phyloP scores from a whole-genome alignment of 78 protist species.

The Guillardia theta region DNA sequence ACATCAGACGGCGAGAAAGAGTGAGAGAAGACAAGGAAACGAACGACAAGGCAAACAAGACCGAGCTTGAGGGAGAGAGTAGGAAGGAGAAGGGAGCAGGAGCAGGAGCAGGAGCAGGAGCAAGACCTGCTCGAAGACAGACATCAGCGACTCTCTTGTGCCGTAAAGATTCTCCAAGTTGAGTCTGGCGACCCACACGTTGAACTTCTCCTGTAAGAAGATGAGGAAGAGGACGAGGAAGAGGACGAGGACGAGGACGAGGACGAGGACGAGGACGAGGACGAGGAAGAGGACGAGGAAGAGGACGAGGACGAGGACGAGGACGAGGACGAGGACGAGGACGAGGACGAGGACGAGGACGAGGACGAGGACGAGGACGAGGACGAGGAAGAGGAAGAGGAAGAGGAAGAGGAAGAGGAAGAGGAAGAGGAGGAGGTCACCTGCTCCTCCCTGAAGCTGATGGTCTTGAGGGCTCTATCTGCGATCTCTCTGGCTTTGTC shows the following conservation, averaged over 20 bases:
- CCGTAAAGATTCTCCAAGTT: conserved; percentile 90
- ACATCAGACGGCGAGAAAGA: too few species aligned
- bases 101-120: not conserved
- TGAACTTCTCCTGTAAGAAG: conserved; percentile 81
- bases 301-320: too few species aligned
- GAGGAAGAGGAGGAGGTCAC: not conserved
- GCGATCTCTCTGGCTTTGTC: conserved; percentile 85
- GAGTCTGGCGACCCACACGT: conserved; percentile 90
- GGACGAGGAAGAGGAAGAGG: not conserved
- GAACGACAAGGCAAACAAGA: not conserved
- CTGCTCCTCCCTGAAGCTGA: conserved; percentile 46
- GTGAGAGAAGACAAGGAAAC: not conserved
- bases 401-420: not conserved
- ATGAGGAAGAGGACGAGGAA: too few species aligned
- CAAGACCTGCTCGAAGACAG: conserved; percentile 53
- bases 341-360: too few species aligned
- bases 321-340: too few species aligned
- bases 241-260: too few species aligned
- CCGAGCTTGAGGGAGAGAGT: not conserved
- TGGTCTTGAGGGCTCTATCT: conserved; percentile 81
- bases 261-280: too few species aligned
- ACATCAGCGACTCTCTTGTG: conserved; percentile 50
- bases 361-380: too few species aligned
- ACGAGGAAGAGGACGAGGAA: too few species aligned
- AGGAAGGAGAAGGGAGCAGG: not conserved